Conservation (phyloP, 345 rosid species). For the Pseudoturritis turrita region DNA sequence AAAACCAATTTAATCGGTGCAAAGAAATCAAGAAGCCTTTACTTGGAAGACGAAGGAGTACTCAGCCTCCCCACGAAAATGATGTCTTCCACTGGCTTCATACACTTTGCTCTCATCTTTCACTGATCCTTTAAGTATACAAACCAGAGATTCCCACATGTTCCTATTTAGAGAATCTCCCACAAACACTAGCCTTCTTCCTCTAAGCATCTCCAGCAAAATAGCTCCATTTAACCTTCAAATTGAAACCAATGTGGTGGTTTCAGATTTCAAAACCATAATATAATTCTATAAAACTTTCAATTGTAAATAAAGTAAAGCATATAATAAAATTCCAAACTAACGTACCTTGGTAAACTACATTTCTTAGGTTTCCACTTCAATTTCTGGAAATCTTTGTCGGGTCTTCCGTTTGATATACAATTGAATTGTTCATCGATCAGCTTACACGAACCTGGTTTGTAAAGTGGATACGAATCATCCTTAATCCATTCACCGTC, state of each 20-base stretch:
- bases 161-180: constrained; percentile 94
- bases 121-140: constrained; percentile 61
- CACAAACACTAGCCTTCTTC: constrained; percentile 83
- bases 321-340: not conserved
- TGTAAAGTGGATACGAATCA: constrained; percentile 87
- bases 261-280: not conserved
- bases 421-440: constrained; percentile 91
- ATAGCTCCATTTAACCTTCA: constrained; percentile 60
- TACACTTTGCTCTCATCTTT: constrained; percentile 61
- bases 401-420: constrained; percentile 78
- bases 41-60: constrained; percentile 82
- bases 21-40: not conserved
- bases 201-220: constrained; percentile 75
- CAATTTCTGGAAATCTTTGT: constrained; percentile 57
- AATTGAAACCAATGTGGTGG: not conserved
- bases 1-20: not conserved
- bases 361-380: constrained; percentile 95
- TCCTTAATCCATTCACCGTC: constrained; percentile 88
- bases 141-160: constrained; percentile 98
- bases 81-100: constrained; percentile 68
- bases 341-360: constrained; percentile 68
- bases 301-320: not conserved
- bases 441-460: constrained; percentile 73
- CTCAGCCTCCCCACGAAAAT: constrained; percentile 76
- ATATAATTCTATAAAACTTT: not conserved